A percentile compares a stretch with the other conserved stretches of the same genome.
Evolutionary conservation across 129 eudicot species (phyloP).

Genomic region (Centaurea solstitialis): DNA sequence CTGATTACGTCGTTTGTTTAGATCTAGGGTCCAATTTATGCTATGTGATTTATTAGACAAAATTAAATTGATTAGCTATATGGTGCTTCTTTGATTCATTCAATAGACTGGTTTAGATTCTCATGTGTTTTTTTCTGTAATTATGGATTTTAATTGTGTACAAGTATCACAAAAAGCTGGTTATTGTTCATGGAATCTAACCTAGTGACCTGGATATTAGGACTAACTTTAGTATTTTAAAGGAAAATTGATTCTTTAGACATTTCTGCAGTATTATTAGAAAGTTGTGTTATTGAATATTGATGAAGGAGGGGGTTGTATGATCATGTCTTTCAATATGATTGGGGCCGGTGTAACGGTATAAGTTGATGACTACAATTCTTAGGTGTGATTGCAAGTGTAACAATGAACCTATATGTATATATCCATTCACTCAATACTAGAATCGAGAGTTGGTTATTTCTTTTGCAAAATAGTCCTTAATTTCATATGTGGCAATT

Average conservation of each 20-base stretch:
- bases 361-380: too few relatives aligned
- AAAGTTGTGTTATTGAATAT: neutral
- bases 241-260: neutral
- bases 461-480: neutral
- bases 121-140: neutral
- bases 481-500: neutral
- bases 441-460: neutral
- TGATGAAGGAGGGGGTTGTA: neutral
- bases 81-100: neutral
- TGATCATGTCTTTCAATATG: neutral
- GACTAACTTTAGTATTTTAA: neutral
- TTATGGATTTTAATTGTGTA: neutral
- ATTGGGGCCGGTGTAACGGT: too few relatives aligned
- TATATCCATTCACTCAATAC: neutral
- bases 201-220: neutral
- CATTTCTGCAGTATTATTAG: neutral
- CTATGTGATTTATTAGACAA: constrained; percentile 4
- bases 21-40: neutral
- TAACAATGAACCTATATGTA: neutral
- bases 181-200: neutral
- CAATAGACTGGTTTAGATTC: neutral
- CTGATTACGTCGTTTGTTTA: constrained; percentile 4
- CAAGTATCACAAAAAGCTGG: neutral
- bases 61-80: neutral
- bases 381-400: neutral